Evolutionary conservation across 1,284 basidiomycete species (phyloP).

Genomic region (Sparassis latifolia): DNA sequence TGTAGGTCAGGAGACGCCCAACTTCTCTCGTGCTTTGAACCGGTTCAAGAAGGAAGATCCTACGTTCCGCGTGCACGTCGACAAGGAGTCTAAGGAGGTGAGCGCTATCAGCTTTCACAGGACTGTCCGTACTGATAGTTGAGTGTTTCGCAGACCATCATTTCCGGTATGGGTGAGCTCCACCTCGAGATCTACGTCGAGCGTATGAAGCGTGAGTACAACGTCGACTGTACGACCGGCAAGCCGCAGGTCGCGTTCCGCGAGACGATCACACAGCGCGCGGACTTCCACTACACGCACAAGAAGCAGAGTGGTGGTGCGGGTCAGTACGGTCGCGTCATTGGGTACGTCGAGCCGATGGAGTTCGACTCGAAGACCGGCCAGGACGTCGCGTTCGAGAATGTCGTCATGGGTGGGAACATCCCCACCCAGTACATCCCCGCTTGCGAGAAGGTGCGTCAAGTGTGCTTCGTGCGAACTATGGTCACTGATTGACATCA

Average conservation of each 20-base stretch:
- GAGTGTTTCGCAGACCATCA: slow-evolving; percentile 74
- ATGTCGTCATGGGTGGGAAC: slow-evolving; percentile 86
- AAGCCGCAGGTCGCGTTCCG: slow-evolving; percentile 97
- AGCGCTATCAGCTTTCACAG: slow-evolving; percentile 2
- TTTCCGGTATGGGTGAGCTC: slow-evolving; percentile 98
- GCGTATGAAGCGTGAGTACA: slow-evolving; percentile 98
- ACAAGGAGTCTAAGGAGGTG: slow-evolving; percentile 90
- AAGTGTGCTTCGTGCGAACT: not conserved
- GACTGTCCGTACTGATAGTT: not conserved
- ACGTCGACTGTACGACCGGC: slow-evolving; percentile 89
- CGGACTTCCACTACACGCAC: slow-evolving; percentile 90
- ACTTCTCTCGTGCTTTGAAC: slow-evolving; percentile 95
- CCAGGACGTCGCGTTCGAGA: slow-evolving; percentile 87
- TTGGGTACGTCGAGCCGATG: slow-evolving; percentile 92
- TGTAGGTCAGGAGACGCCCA: slow-evolving; percentile 87
- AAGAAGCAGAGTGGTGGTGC: slow-evolving; percentile 99
- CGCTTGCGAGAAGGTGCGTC: slow-evolving; percentile 83
- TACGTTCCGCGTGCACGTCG: slow-evolving; percentile 96
- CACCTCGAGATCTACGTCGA: slow-evolving; percentile 99
- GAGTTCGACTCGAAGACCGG: slow-evolving; percentile 72
- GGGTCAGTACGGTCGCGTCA: slow-evolving; percentile 93
- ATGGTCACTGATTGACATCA: not conserved
- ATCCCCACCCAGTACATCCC: slow-evolving; percentile 92
- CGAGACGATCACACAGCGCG: slow-evolving; percentile 83
- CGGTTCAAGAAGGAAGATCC: slow-evolving; percentile 99